Evolutionary conservation across 1,284 basidiomycete genomes (phyloP).

Genomic region (Sanghuangporus weigelae): DNA sequence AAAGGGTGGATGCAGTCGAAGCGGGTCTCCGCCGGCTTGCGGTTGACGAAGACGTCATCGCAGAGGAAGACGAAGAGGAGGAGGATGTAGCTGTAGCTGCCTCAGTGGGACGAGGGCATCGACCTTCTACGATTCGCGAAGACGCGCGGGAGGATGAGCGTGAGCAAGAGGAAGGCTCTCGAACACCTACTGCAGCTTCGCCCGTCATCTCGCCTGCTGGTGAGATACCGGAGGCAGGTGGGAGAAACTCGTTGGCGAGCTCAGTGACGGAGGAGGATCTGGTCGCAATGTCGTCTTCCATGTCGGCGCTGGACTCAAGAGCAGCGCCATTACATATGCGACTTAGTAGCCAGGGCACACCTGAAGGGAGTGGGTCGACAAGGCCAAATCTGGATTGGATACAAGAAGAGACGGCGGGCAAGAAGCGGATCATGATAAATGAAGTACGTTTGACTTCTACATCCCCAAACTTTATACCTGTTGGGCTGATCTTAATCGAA

Average conservation of each 20-base stretch:
- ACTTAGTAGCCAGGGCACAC: constrained; percentile 36
- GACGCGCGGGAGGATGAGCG: constrained; percentile 10
- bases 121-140: constrained; percentile 16
- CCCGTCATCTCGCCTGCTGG: constrained; percentile 22
- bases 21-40: constrained; percentile 68
- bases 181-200: constrained; percentile 19
- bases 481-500: neutral
- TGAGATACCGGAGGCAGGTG: constrained; percentile 46
- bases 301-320: constrained; percentile 56
- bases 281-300: constrained; percentile 67
- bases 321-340: constrained; percentile 35
- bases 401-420: constrained; percentile 40
- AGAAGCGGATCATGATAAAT: constrained; percentile 56
- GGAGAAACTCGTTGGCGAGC: constrained; percentile 40
- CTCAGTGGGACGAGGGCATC: neutral
- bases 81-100: constrained; percentile 40
- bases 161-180: constrained; percentile 40
- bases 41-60: constrained; percentile 46
- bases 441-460: constrained; percentile 39
- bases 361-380: constrained; percentile 30
- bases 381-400: constrained; percentile 60
- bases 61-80: constrained; percentile 42
- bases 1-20: constrained; percentile 75
- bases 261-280: constrained; percentile 69
- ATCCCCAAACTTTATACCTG: neutral